Evolutionary conservation across 2,329 filamentous ascomycete genomes (phyloP).

Genomic region (Stachybotrys echinatus): DNA sequence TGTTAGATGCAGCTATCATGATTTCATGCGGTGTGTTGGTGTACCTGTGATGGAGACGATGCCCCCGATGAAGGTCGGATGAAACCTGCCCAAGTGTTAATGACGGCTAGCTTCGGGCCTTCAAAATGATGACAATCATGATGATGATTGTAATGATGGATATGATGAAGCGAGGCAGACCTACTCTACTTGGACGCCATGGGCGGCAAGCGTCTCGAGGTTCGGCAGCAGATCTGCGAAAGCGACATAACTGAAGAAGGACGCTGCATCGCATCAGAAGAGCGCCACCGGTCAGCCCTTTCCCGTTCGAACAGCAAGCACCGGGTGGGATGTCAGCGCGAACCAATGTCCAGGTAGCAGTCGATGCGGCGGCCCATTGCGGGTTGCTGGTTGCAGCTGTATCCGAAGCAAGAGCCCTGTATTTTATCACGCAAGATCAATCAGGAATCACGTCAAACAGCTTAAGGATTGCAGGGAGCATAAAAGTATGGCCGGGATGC

Average conservation of each 20-base stretch:
- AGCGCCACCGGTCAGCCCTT: too few relatives aligned
- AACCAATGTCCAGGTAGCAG: conserved; percentile 64
- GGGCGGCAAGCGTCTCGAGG: conserved; percentile 44
- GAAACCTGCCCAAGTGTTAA: conserved; percentile 41
- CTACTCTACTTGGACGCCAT: conserved; percentile 63
- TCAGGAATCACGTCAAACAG: background rate
- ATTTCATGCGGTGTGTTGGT: background rate
- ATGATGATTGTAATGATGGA: too few relatives aligned
- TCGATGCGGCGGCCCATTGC: conserved; percentile 59
- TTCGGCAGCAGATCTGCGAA: conserved; percentile 55
- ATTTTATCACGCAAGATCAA: too few relatives aligned
- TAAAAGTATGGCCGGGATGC: too few relatives aligned
- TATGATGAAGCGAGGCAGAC: conserved; percentile 16
- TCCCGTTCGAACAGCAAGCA: too few relatives aligned
- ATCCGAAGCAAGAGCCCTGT: too few relatives aligned
- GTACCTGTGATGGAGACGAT: conserved; percentile 38
- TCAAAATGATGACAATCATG: background rate
- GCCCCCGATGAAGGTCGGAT: conserved; percentile 67
- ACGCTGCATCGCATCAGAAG: too few relatives aligned
- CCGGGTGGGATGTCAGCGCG: too few relatives aligned
- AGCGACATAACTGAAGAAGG: conserved; percentile 53
- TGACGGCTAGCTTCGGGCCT: background rate
- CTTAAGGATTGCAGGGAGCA: too few relatives aligned
- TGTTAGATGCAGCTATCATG: too few relatives aligned
- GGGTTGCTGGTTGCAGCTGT: too few relatives aligned